Conservation (phyloP, 23 red algal genomes). For the Gracilaria domingensis region DNA sequence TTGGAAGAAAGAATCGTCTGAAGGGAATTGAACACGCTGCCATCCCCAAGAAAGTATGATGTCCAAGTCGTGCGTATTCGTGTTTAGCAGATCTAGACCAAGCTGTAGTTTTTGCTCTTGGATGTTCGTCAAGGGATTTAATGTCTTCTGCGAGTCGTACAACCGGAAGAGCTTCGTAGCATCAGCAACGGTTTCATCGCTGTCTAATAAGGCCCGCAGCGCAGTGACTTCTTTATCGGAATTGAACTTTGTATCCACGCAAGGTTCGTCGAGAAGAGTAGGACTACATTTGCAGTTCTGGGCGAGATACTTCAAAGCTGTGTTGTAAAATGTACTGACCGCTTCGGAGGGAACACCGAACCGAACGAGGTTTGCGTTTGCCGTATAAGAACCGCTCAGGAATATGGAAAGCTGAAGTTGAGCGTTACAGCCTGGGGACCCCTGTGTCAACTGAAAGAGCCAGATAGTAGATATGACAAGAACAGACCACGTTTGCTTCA, state of each 20-base stretch:
- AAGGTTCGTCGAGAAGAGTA: neutral
- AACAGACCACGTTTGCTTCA: neutral
- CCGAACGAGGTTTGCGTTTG: slow-evolving; percentile 24
- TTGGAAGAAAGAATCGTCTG: slow-evolving; percentile 28
- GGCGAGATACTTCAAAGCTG: neutral
- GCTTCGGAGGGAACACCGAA: neutral
- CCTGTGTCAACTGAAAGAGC: neutral
- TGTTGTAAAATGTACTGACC: neutral
- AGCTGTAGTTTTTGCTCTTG: neutral
- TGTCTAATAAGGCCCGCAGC: neutral
- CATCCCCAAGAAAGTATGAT: neutral
- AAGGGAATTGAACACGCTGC: slow-evolving; percentile 4
- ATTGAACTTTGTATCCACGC: slow-evolving; percentile 21
- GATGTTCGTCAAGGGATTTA: neutral
- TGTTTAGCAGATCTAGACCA: neutral
- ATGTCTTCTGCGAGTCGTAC: slow-evolving; percentile 18
- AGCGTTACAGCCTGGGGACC: neutral
- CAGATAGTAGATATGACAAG: neutral
- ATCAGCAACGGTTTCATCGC: neutral
- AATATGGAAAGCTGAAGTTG: neutral
- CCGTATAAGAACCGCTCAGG: neutral
- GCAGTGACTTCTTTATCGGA: neutral
- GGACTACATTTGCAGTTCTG: neutral
- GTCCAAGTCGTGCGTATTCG: neutral
- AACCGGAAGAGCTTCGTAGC: slow-evolving; percentile 4